These are phyloP conservation scores for Chaetomiaceae sp. DNA, from an alignment of 2,329 filamentous ascomycete genomes.

Conservation along the genomic window DNA sequence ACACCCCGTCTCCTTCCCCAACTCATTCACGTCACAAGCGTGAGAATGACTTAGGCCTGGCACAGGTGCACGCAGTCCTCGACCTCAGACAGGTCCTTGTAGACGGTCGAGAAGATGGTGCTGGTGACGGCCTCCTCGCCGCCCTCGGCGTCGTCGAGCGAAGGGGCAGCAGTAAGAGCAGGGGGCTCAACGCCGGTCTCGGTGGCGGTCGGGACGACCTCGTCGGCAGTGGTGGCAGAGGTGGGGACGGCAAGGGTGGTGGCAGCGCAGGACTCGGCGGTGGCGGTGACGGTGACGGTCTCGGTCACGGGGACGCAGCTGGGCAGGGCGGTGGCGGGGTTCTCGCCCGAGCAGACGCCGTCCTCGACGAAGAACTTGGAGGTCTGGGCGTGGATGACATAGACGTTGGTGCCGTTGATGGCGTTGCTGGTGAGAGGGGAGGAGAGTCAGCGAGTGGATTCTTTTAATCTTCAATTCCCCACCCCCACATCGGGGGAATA, in stretches of 20 bases:
- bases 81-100: slow-evolving; percentile 24
- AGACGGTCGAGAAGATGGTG: slow-evolving; percentile 25
- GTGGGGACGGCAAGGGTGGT: too few species aligned
- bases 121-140: slow-evolving; percentile 6
- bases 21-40: too few species aligned
- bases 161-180: slow-evolving; percentile 1
- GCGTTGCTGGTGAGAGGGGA: slow-evolving; percentile 32
- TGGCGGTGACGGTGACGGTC: slow-evolving; percentile 14
- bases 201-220: slow-evolving; percentile 6
- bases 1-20: too few species aligned
- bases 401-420: slow-evolving; percentile 43
- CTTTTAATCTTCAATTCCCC: not conserved
- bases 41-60: slow-evolving; percentile 5
- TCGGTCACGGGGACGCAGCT: slow-evolving; percentile 25
- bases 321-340: not conserved
- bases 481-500: not conserved
- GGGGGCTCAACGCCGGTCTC: too few species aligned
- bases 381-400: slow-evolving; percentile 40
- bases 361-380: slow-evolving; percentile 35
- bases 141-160: not conserved
- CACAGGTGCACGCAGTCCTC: slow-evolving; percentile 10
- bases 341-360: slow-evolving; percentile 27
- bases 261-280: not conserved
- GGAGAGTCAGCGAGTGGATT: not conserved
- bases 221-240: too few species aligned